These are phyloP conservation scores for Bombardia bombarda DNA, from an alignment of 495 filamentous ascomycete species.

Conservation along the genomic window DNA sequence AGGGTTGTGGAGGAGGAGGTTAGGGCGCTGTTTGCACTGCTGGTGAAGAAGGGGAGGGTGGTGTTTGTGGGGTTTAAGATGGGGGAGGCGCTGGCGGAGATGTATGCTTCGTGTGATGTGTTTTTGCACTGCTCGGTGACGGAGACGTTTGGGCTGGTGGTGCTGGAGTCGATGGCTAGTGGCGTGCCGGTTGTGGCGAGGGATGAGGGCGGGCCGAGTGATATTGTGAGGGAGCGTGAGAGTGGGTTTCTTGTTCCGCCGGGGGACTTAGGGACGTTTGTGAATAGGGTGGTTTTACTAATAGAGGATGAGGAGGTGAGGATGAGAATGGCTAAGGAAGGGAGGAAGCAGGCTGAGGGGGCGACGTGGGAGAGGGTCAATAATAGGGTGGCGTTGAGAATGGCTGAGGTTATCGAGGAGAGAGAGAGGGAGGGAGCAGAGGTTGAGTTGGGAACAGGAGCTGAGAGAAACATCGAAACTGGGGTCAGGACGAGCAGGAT, in stretches of 20 bases:
- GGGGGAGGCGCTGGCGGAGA: constrained; percentile 43
- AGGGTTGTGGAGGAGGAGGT: constrained; percentile 47
- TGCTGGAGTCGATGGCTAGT: constrained; percentile 59
- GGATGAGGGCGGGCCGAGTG: constrained; percentile 56
- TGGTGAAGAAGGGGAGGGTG: constrained; percentile 38
- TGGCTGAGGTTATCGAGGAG: constrained; percentile 42
- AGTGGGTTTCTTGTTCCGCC: constrained; percentile 52
- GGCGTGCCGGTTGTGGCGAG: constrained; percentile 55
- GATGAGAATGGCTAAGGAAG: constrained; percentile 27
- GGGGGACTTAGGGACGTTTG: constrained; percentile 45
- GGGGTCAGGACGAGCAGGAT: background rate
- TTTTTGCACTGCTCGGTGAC: constrained; percentile 60
- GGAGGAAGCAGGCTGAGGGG: constrained; percentile 44
- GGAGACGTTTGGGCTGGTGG: constrained; percentile 59
- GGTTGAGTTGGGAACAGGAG: background rate
- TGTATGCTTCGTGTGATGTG: constrained; percentile 53
- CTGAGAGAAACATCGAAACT: no score
- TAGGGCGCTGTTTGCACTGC: constrained; percentile 38
- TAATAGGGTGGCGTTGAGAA: constrained; percentile 50
- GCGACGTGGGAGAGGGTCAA: constrained; percentile 60
- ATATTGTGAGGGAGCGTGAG: constrained; percentile 47
- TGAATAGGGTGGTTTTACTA: constrained; percentile 34
- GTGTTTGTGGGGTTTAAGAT: constrained; percentile 51
- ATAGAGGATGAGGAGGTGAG: constrained; percentile 30
- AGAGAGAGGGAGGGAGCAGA: constrained; percentile 12